Conservation (phyloP, 345 rosid species). For the Jatropha curcas region DNA sequence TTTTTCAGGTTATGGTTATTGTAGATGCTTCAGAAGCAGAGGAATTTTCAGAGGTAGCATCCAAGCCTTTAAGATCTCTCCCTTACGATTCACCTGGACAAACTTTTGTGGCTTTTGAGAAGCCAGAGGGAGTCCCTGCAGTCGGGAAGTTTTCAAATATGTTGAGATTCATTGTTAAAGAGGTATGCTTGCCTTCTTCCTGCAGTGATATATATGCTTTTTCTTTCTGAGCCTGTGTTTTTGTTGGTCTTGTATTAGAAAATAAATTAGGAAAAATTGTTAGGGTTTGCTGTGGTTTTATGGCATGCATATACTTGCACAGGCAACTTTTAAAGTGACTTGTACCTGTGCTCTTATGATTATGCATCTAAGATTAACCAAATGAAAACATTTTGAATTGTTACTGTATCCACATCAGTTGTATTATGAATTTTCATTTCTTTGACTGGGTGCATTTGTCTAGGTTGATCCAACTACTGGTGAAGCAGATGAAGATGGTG, state of each 20-base stretch:
- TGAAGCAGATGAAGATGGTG: conserved; percentile 93
- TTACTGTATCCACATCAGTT: no score
- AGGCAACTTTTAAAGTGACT: background rate
- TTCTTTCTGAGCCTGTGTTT: background rate
- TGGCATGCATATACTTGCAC: background rate
- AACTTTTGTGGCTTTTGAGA: conserved; percentile 84
- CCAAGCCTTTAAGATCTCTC: conserved; percentile 76
- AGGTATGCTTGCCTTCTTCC: conserved; percentile 48
- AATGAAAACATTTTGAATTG: background rate
- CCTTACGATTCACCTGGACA: conserved; percentile 96
- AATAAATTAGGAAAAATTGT: background rate
- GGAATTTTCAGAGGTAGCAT: conserved; percentile 61
- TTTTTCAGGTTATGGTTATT: conserved; percentile 70
- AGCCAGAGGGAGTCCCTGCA: conserved; percentile 77
- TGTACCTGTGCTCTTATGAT: background rate
- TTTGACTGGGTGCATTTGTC: conserved; percentile 10
- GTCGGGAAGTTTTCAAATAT: conserved; percentile 86
- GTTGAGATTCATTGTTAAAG: conserved; percentile 85
- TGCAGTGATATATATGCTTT: background rate
- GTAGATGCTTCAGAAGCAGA: conserved; percentile 96
- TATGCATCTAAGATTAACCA: background rate
- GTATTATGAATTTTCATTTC: background rate
- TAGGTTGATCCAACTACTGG: conserved; percentile 92
- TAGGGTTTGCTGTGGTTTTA: background rate
- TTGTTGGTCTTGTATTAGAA: background rate